Percentiles rank a stretch among this genome's conserved stretches.
These are phyloP conservation scores for Salix caprea DNA, from an alignment of 345 rosid species.

Conservation along the genomic window DNA sequence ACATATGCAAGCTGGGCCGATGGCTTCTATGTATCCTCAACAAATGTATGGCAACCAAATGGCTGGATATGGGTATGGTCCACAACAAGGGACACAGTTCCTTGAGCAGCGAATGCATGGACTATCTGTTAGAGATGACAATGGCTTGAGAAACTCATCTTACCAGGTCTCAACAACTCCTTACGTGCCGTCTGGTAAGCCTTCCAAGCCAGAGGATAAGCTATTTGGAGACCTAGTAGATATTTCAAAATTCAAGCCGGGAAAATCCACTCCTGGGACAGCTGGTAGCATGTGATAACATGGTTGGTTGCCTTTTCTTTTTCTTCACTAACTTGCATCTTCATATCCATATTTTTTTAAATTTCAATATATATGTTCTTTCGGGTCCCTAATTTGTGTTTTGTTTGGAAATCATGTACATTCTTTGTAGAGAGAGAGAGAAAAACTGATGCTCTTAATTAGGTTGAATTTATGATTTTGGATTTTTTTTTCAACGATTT, in stretches of 20 bases:
- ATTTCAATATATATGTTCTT: slow-evolving; percentile 22
- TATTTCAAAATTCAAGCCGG: slow-evolving; percentile 71
- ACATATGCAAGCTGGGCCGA: slow-evolving; percentile 42
- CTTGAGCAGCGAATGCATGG: slow-evolving; percentile 71
- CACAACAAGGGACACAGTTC: slow-evolving; percentile 55
- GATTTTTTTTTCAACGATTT: neutral
- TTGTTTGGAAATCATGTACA: slow-evolving; percentile 47
- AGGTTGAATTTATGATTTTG: slow-evolving; percentile 11
- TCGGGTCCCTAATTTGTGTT: slow-evolving; percentile 22
- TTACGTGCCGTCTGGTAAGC: slow-evolving; percentile 51
- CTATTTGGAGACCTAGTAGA: slow-evolving; percentile 96
- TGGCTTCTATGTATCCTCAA: slow-evolving; percentile 51
- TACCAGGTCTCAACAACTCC: slow-evolving; percentile 55
- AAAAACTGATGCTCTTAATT: neutral
- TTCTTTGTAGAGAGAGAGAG: slow-evolving; percentile 40
- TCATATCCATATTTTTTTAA: slow-evolving; percentile 5
- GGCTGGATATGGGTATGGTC: slow-evolving; percentile 73
- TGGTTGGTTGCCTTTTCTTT: neutral
- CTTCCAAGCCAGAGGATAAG: slow-evolving; percentile 51
- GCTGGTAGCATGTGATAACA: slow-evolving; percentile 76
- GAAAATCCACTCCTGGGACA: slow-evolving; percentile 59
- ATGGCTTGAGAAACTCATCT: slow-evolving; percentile 30
- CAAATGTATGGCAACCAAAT: slow-evolving; percentile 64
- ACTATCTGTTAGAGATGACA: slow-evolving; percentile 24
- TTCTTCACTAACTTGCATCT: slow-evolving; percentile 11